Conservation (phyloP, 768 basidiomycete species). For the Postia placenta region DNA sequence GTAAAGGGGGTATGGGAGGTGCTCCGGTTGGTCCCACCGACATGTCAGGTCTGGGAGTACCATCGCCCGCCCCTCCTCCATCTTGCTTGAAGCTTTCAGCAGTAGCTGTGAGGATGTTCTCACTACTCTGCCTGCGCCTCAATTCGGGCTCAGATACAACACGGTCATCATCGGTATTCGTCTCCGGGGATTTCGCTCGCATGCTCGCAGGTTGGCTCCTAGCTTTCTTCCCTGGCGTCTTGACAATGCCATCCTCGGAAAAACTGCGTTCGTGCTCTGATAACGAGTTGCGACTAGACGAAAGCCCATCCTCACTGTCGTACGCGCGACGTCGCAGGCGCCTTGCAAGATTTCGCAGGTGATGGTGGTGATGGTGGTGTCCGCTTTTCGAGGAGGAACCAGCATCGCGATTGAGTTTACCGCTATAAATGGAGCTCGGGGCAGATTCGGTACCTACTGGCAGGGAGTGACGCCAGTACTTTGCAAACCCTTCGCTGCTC, state of each 20-base stretch:
- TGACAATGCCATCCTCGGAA: constrained; percentile 15
- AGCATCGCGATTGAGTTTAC: constrained; percentile 28
- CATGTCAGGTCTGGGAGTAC: background rate
- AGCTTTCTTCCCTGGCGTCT: constrained; percentile 6
- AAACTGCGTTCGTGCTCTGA: constrained; percentile 36
- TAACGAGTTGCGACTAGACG: constrained; percentile 39
- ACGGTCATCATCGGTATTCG: background rate
- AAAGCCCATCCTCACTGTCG: constrained; percentile 43
- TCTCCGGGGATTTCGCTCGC: constrained; percentile 5
- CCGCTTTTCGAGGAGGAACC: constrained; percentile 42
- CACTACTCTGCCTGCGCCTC: background rate
- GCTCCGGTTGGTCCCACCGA: background rate
- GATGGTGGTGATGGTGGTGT: too few species aligned
- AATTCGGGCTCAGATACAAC: background rate
- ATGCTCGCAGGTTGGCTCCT: constrained; percentile 12
- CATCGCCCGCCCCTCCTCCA: background rate
- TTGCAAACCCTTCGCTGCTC: constrained; percentile 32
- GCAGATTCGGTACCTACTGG: constrained; percentile 19
- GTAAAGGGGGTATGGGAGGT: background rate
- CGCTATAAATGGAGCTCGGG: constrained; percentile 30
- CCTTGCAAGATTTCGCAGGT: constrained; percentile 32
- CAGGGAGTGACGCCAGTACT: constrained; percentile 14
- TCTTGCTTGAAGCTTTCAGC: background rate
- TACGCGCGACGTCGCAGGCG: constrained; percentile 28
- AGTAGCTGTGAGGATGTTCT: background rate